A percentile compares a stretch with the other conserved stretches of the same genome.
Conservation (phyloP, 805 yeast species). For the Komagataella phaffii region DNA sequence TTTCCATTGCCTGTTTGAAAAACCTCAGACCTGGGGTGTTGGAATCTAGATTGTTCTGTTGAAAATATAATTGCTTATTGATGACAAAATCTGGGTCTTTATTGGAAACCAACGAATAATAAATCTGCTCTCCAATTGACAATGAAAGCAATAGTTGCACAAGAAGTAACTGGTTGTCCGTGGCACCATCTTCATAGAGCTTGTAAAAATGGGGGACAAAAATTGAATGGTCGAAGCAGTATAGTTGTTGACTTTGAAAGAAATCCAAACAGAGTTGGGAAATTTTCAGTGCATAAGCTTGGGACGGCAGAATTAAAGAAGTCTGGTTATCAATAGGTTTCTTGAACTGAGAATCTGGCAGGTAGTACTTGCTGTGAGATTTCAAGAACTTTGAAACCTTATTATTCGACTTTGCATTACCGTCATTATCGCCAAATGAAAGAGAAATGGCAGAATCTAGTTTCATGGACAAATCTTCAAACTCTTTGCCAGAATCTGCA, state of each 20-base stretch:
- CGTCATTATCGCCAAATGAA: conserved; percentile 14
- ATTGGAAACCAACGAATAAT: conserved; percentile 10
- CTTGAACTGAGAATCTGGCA: conserved; percentile 5
- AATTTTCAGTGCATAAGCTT: conserved; percentile 8
- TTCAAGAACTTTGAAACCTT: background rate
- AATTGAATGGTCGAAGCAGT: conserved; percentile 10
- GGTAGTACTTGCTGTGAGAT: conserved; percentile 1
- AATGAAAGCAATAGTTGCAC: conserved; percentile 8
- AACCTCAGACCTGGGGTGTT: conserved; percentile 17
- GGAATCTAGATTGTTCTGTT: conserved; percentile 4
- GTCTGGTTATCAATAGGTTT: conserved; percentile 6
- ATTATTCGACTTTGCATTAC: background rate
- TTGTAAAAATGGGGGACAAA: conserved; percentile 8
- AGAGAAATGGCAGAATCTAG: conserved; percentile 13
- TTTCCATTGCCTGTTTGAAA: conserved; percentile 13
- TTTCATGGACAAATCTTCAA: conserved; percentile 3
- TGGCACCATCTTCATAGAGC: conserved; percentile 9
- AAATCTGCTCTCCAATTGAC: conserved; percentile 8
- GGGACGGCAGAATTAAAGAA: conserved; percentile 8
- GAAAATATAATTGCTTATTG: background rate
- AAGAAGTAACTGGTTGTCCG: conserved; percentile 7
- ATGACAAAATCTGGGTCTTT: conserved; percentile 1
- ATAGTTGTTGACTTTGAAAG: conserved; percentile 9
- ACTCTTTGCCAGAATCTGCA: background rate
- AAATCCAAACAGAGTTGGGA: conserved; percentile 8